Base-by-base conservation (phyloP, 2,329 filamentous ascomycete species). In the Colletotrichum tabaci region DNA sequence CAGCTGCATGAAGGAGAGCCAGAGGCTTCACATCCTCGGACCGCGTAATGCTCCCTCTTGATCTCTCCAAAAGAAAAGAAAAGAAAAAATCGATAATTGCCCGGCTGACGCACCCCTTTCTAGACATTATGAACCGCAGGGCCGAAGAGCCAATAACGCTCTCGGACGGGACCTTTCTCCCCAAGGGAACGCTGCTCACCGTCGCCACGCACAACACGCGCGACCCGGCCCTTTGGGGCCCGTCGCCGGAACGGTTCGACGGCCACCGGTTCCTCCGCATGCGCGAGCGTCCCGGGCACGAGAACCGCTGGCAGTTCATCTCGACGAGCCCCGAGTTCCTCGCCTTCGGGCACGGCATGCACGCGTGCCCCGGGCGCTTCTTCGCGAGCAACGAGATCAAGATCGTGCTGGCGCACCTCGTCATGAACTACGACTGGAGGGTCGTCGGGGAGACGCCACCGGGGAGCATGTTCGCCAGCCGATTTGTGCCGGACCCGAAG, bases 331-430 rank as follows among this genome's bases (percentile, higher is more conserved):
- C 82, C 68, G 75, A 78, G 26, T 80, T 76, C 63, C 75, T 82
- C 49, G 79, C 79, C 30, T 84, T 83, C 65, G 82, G 82, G 1
- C 79, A 81, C 1, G 82, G 82, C 26, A 77, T 78, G 56, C 80
- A 84, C 68, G 81, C 82, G 6, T 84, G 82, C 68, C 83, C 83
- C 0, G 84, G 84, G 0, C 78, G 83, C 0, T 86, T 85, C 81
- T 85, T 85, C 71, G 84, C 84, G 8, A 77, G 78, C 53, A 82
- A 84, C 74, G 82, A 85, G 78, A 83, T 85, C 77, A 86, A 86
- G 75, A 75, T 85, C 69, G 80, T 85, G 30, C 72, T 86, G 12
- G 79, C 81, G 0, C 76, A 82, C 65, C 76, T 83, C 5, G 74
- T 86, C 52, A 82, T 86, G 2, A 81, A 78, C 44, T 84, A 84